A percentile compares a stretch with the other conserved stretches of the same genome.
These are phyloP conservation scores for Calonectria ilicicola DNA, from an alignment of 2,329 filamentous ascomycete genomes.

Conservation along the genomic window DNA sequence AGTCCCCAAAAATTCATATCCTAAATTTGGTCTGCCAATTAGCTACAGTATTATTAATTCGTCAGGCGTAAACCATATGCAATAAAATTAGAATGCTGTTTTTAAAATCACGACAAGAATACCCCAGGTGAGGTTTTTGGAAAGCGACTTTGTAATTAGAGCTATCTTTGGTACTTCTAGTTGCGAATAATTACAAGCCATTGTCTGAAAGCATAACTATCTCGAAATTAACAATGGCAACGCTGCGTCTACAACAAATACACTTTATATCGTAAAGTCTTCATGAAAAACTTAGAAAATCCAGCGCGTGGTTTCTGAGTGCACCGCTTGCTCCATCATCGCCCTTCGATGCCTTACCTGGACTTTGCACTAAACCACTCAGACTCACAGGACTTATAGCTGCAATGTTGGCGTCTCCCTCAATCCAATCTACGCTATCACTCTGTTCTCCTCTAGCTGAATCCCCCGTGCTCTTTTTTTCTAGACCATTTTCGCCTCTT, in stretches of 20 bases:
- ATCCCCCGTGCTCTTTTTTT: background rate
- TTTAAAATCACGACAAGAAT: background rate
- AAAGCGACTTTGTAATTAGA: background rate
- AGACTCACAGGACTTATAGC: slow-evolving; percentile 47
- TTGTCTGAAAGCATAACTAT: background rate
- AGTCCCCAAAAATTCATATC: too few species aligned
- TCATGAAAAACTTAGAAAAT: slow-evolving; percentile 53
- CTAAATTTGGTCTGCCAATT: too few species aligned
- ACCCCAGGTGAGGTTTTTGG: background rate
- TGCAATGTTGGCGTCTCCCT: slow-evolving; percentile 6
- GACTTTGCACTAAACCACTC: slow-evolving; percentile 46
- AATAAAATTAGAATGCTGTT: background rate
- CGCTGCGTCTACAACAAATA: background rate
- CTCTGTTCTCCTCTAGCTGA: slow-evolving; percentile 4
- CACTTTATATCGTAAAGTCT: background rate
- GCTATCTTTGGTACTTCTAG: background rate
- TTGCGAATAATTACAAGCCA: background rate
- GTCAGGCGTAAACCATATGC: too few species aligned
- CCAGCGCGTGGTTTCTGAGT: slow-evolving; percentile 51
- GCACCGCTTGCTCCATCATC: slow-evolving; percentile 28
- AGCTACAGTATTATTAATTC: too few species aligned
- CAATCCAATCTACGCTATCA: slow-evolving; percentile 26
- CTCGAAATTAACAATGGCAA: background rate
- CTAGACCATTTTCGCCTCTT: background rate
- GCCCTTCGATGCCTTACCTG: slow-evolving; percentile 40